phyloP scores from a whole-genome alignment of 345 rosid genomes.

The rapeseed (Brassica napus) region DNA sequence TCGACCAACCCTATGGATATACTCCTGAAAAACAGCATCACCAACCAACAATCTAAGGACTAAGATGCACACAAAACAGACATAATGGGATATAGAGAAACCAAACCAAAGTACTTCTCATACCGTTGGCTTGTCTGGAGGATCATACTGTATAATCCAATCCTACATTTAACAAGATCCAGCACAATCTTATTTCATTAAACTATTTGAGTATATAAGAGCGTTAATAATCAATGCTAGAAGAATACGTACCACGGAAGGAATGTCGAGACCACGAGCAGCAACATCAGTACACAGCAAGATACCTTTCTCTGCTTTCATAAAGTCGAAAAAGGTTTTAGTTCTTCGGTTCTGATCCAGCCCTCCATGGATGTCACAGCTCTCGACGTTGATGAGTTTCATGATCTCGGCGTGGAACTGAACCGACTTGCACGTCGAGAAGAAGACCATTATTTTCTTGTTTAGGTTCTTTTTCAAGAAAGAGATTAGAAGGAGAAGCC shows the following conservation, averaged over 20 bases:
- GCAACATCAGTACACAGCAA: slow-evolving; percentile 99
- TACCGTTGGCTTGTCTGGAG: slow-evolving; percentile 97
- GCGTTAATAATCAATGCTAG: not conserved
- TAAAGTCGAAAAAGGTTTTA: slow-evolving; percentile 89
- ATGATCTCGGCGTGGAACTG: slow-evolving; percentile 87
- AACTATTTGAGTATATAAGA: not conserved
- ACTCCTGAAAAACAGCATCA: slow-evolving; percentile 60
- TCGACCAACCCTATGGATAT: slow-evolving; percentile 98
- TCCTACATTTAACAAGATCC: slow-evolving; percentile 54
- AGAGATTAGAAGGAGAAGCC: slow-evolving; percentile 85
- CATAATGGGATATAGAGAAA: not conserved
- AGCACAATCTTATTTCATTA: slow-evolving; percentile 1
- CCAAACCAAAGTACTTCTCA: not conserved
- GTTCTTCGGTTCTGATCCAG: slow-evolving; percentile 93
- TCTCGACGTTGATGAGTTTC: slow-evolving; percentile 71
- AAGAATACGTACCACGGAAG: slow-evolving; percentile 71
- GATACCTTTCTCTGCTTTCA: slow-evolving; percentile 86
- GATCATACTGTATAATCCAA: slow-evolving; percentile 98
- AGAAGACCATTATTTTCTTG: slow-evolving; percentile 97
- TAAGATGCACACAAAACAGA: not conserved
- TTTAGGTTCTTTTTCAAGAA: slow-evolving; percentile 84
- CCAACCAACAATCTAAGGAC: slow-evolving; percentile 4
- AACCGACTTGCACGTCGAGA: slow-evolving; percentile 95
- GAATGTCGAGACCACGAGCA: slow-evolving; percentile 99
- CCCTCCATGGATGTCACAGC: slow-evolving; percentile 90